Conservation (phyloP, 495 filamentous ascomycete genomes). For the Aspergillus leporis region DNA sequence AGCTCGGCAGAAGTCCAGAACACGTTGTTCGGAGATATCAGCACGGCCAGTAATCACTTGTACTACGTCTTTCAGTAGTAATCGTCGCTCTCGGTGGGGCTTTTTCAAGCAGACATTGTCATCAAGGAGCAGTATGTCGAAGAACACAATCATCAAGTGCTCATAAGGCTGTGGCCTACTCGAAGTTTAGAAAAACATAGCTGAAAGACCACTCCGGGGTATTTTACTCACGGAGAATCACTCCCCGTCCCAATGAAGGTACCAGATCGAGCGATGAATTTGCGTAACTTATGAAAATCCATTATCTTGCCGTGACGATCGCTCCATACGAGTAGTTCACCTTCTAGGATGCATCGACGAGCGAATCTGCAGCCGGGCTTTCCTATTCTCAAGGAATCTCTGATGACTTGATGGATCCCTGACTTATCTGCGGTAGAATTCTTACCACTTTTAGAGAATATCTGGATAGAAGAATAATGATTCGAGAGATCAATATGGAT, state of each 20-base stretch:
- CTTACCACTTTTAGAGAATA: conserved; percentile 90
- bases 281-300: conserved; percentile 77
- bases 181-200: conserved; percentile 13
- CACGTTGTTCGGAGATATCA: conserved; percentile 58
- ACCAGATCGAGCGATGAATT: conserved; percentile 75
- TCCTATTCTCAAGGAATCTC: conserved; percentile 59
- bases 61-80: conserved; percentile 59
- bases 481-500: conserved; percentile 75
- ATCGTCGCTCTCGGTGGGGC: conserved; percentile 61
- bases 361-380: conserved; percentile 55
- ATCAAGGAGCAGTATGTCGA: conserved; percentile 74
- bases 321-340: conserved; percentile 77
- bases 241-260: conserved; percentile 62
- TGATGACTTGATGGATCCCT: conserved; percentile 54
- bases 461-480: conserved; percentile 58
- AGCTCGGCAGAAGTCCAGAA: conserved; percentile 58
- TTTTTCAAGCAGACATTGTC: conserved; percentile 61
- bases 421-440: conserved; percentile 74
- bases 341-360: conserved; percentile 72
- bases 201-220: not conserved
- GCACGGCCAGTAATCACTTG: conserved; percentile 57
- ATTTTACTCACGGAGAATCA: conserved; percentile 64
- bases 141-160: conserved; percentile 82
- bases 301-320: conserved; percentile 60
- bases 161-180: conserved; percentile 63